A percentile compares a stretch with the other conserved stretches of the same genome.
Evolutionary conservation across 169 alveolate genomes (phyloP).

Genomic region (Pseudocohnilembus persalinus): DNA sequence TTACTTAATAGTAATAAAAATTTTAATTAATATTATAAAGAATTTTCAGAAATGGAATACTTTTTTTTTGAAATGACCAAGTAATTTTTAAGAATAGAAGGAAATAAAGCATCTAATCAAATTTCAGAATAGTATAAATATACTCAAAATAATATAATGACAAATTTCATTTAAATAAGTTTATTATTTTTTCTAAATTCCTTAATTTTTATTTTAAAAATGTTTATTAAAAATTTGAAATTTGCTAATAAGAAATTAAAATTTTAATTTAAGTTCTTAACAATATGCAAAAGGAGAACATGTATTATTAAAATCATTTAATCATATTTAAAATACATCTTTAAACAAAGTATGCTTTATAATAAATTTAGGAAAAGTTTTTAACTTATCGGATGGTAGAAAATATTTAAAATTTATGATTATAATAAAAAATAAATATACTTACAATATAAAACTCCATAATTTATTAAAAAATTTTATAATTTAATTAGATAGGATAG

Average conservation of each 20-base stretch:
- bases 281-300: slow-evolving; percentile 26
- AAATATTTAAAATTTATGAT: not conserved
- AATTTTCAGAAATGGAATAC: slow-evolving; percentile 14
- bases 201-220: too few species aligned
- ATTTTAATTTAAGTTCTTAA: not conserved
- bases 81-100: slow-evolving; percentile 11
- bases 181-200: too few species aligned
- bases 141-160: too few species aligned
- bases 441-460: not conserved
- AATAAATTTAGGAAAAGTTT: slow-evolving; percentile 23
- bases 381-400: slow-evolving; percentile 5
- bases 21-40: not conserved
- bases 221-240: not conserved
- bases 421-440: too few species aligned
- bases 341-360: slow-evolving; percentile 22
- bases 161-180: not conserved
- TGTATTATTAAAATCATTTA: slow-evolving; percentile 20
- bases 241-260: not conserved
- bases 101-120: not conserved
- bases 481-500: slow-evolving; percentile 7
- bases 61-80: slow-evolving; percentile 29
- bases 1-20: not conserved
- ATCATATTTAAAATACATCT: slow-evolving; percentile 1
- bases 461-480: not conserved
- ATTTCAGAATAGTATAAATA: slow-evolving; percentile 4